Conservation (phyloP, 148 eudicot genomes). For the Persicaria tinctoria region DNA sequence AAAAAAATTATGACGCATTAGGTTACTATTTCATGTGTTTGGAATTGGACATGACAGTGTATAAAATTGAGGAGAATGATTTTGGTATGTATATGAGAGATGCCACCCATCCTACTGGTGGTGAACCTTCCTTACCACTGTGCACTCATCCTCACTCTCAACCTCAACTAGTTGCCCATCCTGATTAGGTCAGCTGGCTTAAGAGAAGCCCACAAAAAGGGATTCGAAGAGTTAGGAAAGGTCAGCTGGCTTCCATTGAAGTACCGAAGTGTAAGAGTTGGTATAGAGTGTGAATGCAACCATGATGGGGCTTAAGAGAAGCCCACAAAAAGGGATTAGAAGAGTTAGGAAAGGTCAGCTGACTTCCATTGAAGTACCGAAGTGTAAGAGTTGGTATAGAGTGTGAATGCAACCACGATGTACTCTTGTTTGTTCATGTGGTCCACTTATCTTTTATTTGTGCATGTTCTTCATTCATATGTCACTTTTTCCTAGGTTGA, state of each 20-base stretch:
- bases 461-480: neutral
- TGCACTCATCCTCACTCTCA: neutral
- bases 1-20: neutral
- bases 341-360: neutral
- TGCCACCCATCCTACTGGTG: neutral
- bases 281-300: neutral
- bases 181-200: neutral
- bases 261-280: neutral
- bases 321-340: neutral
- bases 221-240: neutral
- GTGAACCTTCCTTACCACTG: neutral
- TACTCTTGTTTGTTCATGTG: neutral
- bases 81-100: neutral
- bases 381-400: neutral
- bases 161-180: neutral
- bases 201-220: neutral
- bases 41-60: neutral
- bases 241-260: neutral
- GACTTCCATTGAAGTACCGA: neutral
- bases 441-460: neutral
- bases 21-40: neutral
- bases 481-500: neutral
- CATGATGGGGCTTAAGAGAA: neutral
- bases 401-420: neutral
- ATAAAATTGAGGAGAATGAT: neutral